phyloP scores from a whole-genome alignment of 345 rosid genomes.

The Arabidopsis suecica region DNA sequence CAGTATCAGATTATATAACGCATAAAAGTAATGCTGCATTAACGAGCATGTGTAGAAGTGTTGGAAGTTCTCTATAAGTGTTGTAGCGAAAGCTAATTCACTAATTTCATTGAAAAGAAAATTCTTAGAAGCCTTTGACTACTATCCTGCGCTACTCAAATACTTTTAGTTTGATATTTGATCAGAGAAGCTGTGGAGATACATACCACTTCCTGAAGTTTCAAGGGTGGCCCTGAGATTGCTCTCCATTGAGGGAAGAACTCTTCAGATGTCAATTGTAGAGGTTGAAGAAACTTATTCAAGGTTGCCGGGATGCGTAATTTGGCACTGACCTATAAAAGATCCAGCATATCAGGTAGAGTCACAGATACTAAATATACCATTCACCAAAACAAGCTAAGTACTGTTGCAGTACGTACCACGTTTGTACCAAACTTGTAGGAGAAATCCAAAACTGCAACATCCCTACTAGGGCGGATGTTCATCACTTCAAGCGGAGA shows the following conservation, averaged over 20 bases:
- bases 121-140: background rate
- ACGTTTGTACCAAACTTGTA: slow-evolving; percentile 71
- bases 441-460: slow-evolving; percentile 95
- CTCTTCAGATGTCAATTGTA: slow-evolving; percentile 76
- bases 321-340: slow-evolving; percentile 75
- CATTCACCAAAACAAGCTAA: slow-evolving; percentile 28
- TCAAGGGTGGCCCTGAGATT: slow-evolving; percentile 93
- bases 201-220: slow-evolving; percentile 99
- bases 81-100: background rate
- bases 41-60: slow-evolving; percentile 4
- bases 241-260: slow-evolving; percentile 98
- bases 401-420: slow-evolving; percentile 54
- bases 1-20: background rate
- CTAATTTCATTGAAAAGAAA: background rate
- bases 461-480: slow-evolving; percentile 90
- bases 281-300: slow-evolving; percentile 92
- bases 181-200: slow-evolving; percentile 29
- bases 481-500: slow-evolving; percentile 91
- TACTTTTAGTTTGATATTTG: background rate
- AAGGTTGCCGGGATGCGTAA: slow-evolving; percentile 92
- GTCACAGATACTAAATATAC: slow-evolving; percentile 12
- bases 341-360: slow-evolving; percentile 35
- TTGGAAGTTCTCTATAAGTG: background rate
- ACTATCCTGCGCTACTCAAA: background rate
- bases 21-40: background rate